phyloP scores from a whole-genome alignment of 2,329 filamentous ascomycete species.

The Ophiocordyceps unilateralis region DNA sequence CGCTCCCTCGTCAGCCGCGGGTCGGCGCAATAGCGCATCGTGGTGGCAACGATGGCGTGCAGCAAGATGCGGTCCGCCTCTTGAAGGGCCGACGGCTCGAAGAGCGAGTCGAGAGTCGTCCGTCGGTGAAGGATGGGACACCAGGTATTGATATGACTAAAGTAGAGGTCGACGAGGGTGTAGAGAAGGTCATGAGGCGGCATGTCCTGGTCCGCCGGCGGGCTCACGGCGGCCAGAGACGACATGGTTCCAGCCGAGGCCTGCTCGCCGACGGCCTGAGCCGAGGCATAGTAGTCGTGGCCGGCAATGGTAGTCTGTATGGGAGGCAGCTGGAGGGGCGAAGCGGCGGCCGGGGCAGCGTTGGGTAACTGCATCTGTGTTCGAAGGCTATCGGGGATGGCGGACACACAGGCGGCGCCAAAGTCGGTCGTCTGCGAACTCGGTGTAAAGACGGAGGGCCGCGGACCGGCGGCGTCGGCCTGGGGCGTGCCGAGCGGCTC shows the following conservation, averaged over 20 bases:
- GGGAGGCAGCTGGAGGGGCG: conserved; percentile 14
- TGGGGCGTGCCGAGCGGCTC: conserved; percentile 35
- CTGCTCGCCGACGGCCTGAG: conserved; percentile 13
- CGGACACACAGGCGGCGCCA: conserved; percentile 26
- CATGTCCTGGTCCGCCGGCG: conserved; percentile 40
- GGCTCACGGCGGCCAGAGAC: conserved; percentile 17
- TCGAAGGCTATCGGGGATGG: conserved; percentile 31
- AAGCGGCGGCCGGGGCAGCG: conserved; percentile 22
- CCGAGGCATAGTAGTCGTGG: conserved; percentile 31
- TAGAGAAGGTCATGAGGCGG: conserved; percentile 62
- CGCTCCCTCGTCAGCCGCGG: conserved; percentile 54
- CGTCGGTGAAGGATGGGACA: conserved; percentile 82
- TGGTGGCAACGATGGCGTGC: conserved; percentile 79
- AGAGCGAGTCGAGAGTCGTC: conserved; percentile 65
- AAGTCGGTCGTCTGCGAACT: conserved; percentile 32
- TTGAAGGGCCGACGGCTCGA: conserved; percentile 58
- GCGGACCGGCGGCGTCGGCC: conserved; percentile 40
- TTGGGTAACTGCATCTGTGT: conserved; percentile 24
- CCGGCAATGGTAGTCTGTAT: conserved; percentile 24
- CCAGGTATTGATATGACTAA: conserved; percentile 68
- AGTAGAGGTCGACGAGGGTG: conserved; percentile 57
- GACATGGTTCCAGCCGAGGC: conserved; percentile 25
- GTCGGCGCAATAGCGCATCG: conserved; percentile 69
- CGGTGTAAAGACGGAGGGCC: conserved; percentile 31
- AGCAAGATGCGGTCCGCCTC: conserved; percentile 70